Percentiles rank a stretch among this genome's conserved stretches.
Conservation (phyloP, 495 filamentous ascomycete genomes). For the Talaromyces borbonicus region DNA sequence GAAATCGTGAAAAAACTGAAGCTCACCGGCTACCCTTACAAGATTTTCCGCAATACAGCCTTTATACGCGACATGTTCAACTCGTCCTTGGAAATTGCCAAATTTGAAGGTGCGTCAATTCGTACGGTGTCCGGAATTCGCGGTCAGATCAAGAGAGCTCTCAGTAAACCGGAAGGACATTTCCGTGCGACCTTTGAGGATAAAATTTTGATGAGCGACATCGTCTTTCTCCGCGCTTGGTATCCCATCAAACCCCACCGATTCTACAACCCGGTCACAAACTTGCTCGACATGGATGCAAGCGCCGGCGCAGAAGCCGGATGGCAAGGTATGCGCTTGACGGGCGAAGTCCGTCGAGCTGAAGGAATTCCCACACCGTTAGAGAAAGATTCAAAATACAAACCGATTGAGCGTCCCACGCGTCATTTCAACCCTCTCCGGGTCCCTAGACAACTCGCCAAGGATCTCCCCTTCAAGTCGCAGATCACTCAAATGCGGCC, state of each 20-base stretch:
- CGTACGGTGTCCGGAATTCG: constrained; percentile 91
- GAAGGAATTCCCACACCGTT: constrained; percentile 66
- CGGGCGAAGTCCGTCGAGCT: constrained; percentile 81
- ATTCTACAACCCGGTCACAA: constrained; percentile 95
- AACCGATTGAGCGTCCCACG: constrained; percentile 63
- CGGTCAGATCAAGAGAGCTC: constrained; percentile 90
- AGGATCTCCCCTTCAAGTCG: constrained; percentile 83
- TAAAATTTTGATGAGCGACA: constrained; percentile 92
- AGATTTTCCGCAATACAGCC: constrained; percentile 98
- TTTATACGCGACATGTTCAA: constrained; percentile 99
- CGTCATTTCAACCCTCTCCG: constrained; percentile 92
- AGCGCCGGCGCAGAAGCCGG: constrained; percentile 27
- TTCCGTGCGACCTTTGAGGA: constrained; percentile 97
- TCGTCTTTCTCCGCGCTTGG: constrained; percentile 93
- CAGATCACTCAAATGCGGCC: constrained; percentile 76
- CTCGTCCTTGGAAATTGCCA: constrained; percentile 82
- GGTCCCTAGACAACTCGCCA: constrained; percentile 74
- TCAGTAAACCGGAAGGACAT: constrained; percentile 85
- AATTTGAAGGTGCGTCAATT: constrained; percentile 93
- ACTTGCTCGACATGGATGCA: constrained; percentile 53
- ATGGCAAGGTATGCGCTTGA: constrained; percentile 87
- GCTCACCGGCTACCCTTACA: constrained; percentile 81
- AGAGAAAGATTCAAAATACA: constrained; percentile 72
- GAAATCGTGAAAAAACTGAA: constrained; percentile 99
- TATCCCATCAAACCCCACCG: constrained; percentile 88